A percentile compares a stretch with the other conserved stretches of the same genome.
Conservation (phyloP, 495 filamentous ascomycete genomes). For the Staphylotrichum tortipilum region DNA sequence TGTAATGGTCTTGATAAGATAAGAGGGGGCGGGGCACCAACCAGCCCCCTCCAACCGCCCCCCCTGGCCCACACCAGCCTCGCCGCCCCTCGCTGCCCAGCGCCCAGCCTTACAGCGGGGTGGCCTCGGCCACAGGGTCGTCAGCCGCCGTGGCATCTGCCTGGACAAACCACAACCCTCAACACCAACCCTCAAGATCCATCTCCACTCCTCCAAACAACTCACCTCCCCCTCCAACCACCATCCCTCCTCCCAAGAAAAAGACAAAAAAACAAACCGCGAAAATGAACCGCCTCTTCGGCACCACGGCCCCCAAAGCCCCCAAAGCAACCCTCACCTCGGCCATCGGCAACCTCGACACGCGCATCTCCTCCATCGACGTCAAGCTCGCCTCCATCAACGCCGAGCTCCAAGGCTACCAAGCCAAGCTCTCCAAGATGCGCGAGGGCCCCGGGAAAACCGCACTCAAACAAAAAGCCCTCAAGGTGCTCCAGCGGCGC, state of each 20-base stretch:
- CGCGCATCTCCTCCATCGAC: conserved; percentile 80
- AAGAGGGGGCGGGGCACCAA: too few relatives aligned
- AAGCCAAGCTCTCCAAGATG: conserved; percentile 83
- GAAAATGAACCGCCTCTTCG: conserved; percentile 92
- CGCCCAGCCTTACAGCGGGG: not conserved
- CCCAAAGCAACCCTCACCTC: conserved; percentile 85
- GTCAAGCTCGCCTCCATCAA: conserved; percentile 90
- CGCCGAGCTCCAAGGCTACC: conserved; percentile 82
- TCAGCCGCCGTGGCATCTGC: not conserved
- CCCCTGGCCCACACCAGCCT: too few relatives aligned
- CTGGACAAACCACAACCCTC: too few relatives aligned
- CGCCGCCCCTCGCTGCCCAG: not conserved
- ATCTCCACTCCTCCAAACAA: too few relatives aligned
- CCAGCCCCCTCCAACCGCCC: too few relatives aligned
- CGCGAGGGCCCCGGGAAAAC: conserved; percentile 92
- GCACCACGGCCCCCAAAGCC: conserved; percentile 65
- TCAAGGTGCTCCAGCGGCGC: conserved; percentile 91
- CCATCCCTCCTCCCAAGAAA: not conserved
- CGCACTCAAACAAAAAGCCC: conserved; percentile 86
- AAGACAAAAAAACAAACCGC: not conserved
- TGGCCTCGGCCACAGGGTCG: not conserved
- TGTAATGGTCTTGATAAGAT: too few relatives aligned
- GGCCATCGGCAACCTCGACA: conserved; percentile 86
- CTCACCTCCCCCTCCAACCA: too few relatives aligned
- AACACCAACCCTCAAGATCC: too few relatives aligned